Evolutionary conservation across 768 basidiomycete species (phyloP).

Genomic region (Leucosporidium creatinivorum): DNA sequence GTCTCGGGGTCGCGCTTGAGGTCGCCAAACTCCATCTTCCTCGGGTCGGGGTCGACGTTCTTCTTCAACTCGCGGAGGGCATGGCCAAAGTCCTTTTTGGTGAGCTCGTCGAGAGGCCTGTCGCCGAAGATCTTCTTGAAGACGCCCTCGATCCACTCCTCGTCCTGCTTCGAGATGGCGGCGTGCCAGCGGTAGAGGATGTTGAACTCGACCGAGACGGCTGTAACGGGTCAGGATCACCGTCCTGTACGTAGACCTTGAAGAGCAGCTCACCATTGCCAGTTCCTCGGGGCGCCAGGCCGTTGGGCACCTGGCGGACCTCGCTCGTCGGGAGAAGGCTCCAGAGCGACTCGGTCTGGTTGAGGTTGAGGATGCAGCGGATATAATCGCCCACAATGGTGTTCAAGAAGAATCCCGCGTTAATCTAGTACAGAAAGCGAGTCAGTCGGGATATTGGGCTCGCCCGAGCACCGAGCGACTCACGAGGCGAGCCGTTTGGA

Average conservation of each 20-base stretch:
- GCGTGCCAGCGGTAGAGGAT: constrained; percentile 35
- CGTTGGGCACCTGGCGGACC: too few species aligned
- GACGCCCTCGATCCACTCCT: constrained; percentile 43
- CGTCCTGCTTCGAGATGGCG: constrained; percentile 39
- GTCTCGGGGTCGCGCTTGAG: neutral
- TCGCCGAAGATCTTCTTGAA: constrained; percentile 41
- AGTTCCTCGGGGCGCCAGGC: too few species aligned
- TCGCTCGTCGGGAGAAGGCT: constrained; percentile 14
- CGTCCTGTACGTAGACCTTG: too few species aligned
- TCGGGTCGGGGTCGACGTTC: too few species aligned
- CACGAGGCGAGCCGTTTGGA: constrained; percentile 22
- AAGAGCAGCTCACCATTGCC: too few species aligned
- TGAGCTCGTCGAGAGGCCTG: constrained; percentile 1
- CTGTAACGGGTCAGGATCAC: neutral
- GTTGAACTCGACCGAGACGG: constrained; percentile 23
- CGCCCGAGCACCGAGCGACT: neutral
- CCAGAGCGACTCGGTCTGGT: constrained; percentile 20
- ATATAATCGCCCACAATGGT: neutral
- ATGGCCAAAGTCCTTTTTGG: neutral
- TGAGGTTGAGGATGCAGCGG: constrained; percentile 25
- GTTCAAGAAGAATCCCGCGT: neutral
- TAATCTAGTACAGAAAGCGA: neutral
- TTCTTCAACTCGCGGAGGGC: too few species aligned
- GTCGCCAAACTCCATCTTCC: too few species aligned
- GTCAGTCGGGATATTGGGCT: neutral